phyloP scores from a whole-genome alignment of 768 basidiomycete genomes.

The Megacollybia marginata region DNA sequence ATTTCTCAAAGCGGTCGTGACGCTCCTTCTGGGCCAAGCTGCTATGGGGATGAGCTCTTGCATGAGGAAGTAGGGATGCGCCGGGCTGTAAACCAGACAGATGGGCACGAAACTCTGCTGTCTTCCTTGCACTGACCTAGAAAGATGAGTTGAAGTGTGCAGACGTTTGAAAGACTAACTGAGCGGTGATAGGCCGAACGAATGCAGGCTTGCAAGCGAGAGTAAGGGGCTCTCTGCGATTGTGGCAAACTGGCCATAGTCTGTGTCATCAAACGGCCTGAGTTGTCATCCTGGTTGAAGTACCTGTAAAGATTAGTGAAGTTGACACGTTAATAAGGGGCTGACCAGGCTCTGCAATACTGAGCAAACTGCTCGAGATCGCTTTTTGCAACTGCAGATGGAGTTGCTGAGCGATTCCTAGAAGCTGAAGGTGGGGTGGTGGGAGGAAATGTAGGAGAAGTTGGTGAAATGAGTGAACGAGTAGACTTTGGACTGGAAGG shows the following conservation, averaged over 20 bases:
- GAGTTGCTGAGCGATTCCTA: slow-evolving; percentile 63
- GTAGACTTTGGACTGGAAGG: slow-evolving; percentile 38
- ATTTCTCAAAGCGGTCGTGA: slow-evolving; percentile 65
- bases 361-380: slow-evolving; percentile 78
- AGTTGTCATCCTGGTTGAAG: slow-evolving; percentile 72
- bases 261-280: slow-evolving; percentile 76
- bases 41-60: slow-evolving; percentile 51
- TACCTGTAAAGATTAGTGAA: slow-evolving; percentile 46
- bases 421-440: slow-evolving; percentile 50
- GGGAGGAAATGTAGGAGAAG: slow-evolving; percentile 38
- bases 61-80: slow-evolving; percentile 68
- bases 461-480: slow-evolving; percentile 46
- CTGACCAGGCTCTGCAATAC: slow-evolving; percentile 63
- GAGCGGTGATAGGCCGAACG: slow-evolving; percentile 81
- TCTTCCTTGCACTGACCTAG: slow-evolving; percentile 26
- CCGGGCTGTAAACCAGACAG: slow-evolving; percentile 73
- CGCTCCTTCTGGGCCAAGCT: slow-evolving; percentile 49
- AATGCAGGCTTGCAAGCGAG: slow-evolving; percentile 79
- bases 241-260: slow-evolving; percentile 74
- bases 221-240: slow-evolving; percentile 81
- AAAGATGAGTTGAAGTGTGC: too few species aligned
- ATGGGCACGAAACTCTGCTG: slow-evolving; percentile 83
- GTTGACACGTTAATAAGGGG: slow-evolving; percentile 24
- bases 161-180: slow-evolving; percentile 33
- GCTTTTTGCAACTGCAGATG: slow-evolving; percentile 52